Base-by-base conservation (phyloP, 345 rosid genomes). In the Excoecaria agallocha region DNA sequence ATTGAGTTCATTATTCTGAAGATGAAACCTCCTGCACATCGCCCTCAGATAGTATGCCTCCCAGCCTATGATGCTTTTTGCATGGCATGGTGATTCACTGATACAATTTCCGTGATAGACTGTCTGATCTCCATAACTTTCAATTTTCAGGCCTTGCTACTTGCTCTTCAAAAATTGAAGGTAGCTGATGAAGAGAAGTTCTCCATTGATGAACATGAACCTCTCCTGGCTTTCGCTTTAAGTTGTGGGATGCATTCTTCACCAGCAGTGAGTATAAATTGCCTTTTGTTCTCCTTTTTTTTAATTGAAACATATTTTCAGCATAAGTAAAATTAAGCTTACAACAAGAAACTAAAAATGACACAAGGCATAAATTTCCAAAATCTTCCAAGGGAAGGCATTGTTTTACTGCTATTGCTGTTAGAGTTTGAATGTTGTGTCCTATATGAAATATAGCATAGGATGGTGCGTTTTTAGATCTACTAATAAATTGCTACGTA, bases 231-330 rank as follows among this genome's bases (percentile, higher is more conserved):
- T 30, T 89, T 89, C 30, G 88, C 88, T 30, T 80, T 89, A 59
- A 88, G 91, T 59, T 86, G 84, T 57, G 91, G 91, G 73, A 78
- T 83, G 77, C 80, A 89, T 72, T 89, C 91, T 74, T 89, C 91
- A 55, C 90, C 91, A 58, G 94, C 94, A 55, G 94, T 89, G 84
- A 85, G 83, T 80, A 55, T 43, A 55, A 51, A 39, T 70, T 48
- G 69, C 65, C 57, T 61, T 25, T 17, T 35, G 5, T 67, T 77
- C 12, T 48, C 35, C 45, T 45, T 19, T 75, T 39, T 35, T 56
- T 17, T 45, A 13, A 17, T 46, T 45, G 30, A 55, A 65, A 65
- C 49, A 57, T 35, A 39, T 60, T 49, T 70, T 63, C 54, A 68
- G 37, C 67, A 16, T 41, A 35, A 25, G 25, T 45, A 16, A 54